phyloP scores from a whole-genome alignment of 805 yeast species.

The Wickerhamomyces mucosus region DNA sequence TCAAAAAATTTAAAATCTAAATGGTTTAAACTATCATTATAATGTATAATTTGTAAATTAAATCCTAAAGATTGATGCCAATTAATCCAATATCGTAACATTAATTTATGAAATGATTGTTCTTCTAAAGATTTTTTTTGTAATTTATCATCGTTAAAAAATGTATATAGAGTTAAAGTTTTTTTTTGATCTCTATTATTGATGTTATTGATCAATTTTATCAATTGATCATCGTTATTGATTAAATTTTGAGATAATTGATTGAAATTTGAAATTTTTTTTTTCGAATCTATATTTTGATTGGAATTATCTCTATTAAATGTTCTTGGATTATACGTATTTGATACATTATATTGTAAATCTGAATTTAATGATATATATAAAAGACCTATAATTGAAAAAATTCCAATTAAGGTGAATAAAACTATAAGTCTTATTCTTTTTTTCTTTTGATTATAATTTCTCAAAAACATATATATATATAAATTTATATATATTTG shows the following conservation, averaged over 20 bases:
- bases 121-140: conserved; percentile 9
- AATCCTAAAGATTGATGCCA: conserved; percentile 13
- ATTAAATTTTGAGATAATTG: no score
- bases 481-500: no score
- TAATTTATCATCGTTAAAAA: conserved; percentile 14
- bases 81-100: conserved; percentile 11
- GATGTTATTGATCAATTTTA: conserved; percentile 5
- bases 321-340: conserved; percentile 43
- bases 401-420: no score
- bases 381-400: no score
- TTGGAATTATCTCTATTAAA: conserved; percentile 57
- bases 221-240: conserved; percentile 6
- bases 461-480: no score
- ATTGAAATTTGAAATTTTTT: no score
- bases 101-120: conserved; percentile 9
- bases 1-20: conserved; percentile 5
- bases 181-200: conserved; percentile 1
- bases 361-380: no score
- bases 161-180: conserved; percentile 9
- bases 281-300: conserved; percentile 40
- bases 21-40: conserved; percentile 11
- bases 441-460: no score
- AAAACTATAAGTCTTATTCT: no score
- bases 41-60: conserved; percentile 9
- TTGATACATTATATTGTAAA: no score